Base-by-base conservation (phyloP, 2,329 filamentous ascomycete genomes). In the Neofusicoccum laricinum region DNA sequence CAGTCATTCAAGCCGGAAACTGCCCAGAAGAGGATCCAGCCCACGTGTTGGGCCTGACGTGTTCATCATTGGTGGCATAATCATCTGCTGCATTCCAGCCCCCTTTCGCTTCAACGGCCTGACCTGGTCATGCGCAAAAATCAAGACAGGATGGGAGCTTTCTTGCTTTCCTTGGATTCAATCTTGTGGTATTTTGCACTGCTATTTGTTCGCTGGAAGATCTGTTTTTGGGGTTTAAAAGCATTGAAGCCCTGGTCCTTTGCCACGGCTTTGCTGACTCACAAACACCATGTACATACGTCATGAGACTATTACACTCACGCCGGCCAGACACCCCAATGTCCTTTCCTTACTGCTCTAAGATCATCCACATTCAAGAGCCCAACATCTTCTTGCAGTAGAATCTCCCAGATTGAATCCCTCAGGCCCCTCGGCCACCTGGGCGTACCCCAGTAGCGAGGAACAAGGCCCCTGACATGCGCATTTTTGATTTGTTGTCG, bases 361-460 rank as follows among this genome's bases (percentile, higher is more conserved):
- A 49, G 19, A 65, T 72, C 69, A 66, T 70, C 69, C 2, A 72
- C 69, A 64, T 70, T 72, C 48, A 72, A 41, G 61, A 72, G 66
- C 1, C 68, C 69, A 12, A 71, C 67, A 11, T 61, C 69, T 17
- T 66, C 46, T 11, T 68, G 59, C 21, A 64, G 67, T 38, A 74
- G 50, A 58, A 66, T 68, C 12, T 61, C 48, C 70, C 69, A 73
- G 17, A 71, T 64, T 50, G 65, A 66, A 32, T 71, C 64, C n/a
- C 70, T 66, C 17, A 71, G 40, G n/a, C 59, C 65, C n/a, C 71
- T 68, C 10, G 70, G 71, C 70, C 69, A 72, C 1, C 64, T 46
- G 7, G 69, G 70, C 17, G 69, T 70, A 38, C 66, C 67, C 72
- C 70, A 73, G 57, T 73, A 72, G 34, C 71, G 64, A 41, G 68